Percentiles rank a stretch among this genome's conserved stretches.
These are phyloP conservation scores for Globisporangium acanthophoron DNA, from an alignment of 352 stramenopile genomes.

Conservation along the genomic window DNA sequence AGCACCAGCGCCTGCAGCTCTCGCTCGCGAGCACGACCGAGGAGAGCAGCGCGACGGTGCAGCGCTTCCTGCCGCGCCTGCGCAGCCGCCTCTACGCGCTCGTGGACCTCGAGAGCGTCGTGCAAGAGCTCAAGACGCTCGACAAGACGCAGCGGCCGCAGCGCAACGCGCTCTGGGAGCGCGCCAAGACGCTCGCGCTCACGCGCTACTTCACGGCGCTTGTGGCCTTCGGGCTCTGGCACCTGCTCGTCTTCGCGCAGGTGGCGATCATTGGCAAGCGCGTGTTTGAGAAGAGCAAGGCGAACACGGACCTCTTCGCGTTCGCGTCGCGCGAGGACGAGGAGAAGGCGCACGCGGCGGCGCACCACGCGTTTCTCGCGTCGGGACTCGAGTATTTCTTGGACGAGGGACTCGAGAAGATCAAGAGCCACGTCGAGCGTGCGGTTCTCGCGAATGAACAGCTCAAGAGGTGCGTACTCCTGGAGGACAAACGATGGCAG, in stretches of 20 bases:
- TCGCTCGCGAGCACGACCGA: conserved; percentile 66
- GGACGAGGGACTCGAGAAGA: conserved; percentile 49
- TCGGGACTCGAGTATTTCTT: conserved; percentile 80
- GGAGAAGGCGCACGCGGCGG: conserved; percentile 32
- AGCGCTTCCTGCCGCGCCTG: conserved; percentile 64
- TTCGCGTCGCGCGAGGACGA: conserved; percentile 20
- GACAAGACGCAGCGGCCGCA: conserved; percentile 54
- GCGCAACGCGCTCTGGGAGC: conserved; percentile 67
- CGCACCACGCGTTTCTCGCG: conserved; percentile 65
- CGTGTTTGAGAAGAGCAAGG: conserved; percentile 60
- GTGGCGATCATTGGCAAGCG: conserved; percentile 72
- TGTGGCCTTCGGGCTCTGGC: conserved; percentile 69
- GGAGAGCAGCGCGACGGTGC: conserved; percentile 68
- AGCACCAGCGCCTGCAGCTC: conserved; percentile 73
- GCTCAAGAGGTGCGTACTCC: conserved; percentile 36
- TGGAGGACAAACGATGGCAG: not conserved
- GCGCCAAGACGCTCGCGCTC: conserved; percentile 64
- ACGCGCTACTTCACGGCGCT: conserved; percentile 73
- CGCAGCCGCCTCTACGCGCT: conserved; percentile 54
- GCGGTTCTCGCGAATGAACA: conserved; percentile 40
- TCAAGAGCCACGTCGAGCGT: conserved; percentile 57
- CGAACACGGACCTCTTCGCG: conserved; percentile 7
- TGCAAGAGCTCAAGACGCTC: conserved; percentile 67
- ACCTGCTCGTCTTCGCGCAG: conserved; percentile 77
- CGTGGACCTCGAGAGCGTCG: conserved; percentile 64